Base-by-base conservation (phyloP, 352 stramenopile genomes). In the Globisporangium nodosum region DNA sequence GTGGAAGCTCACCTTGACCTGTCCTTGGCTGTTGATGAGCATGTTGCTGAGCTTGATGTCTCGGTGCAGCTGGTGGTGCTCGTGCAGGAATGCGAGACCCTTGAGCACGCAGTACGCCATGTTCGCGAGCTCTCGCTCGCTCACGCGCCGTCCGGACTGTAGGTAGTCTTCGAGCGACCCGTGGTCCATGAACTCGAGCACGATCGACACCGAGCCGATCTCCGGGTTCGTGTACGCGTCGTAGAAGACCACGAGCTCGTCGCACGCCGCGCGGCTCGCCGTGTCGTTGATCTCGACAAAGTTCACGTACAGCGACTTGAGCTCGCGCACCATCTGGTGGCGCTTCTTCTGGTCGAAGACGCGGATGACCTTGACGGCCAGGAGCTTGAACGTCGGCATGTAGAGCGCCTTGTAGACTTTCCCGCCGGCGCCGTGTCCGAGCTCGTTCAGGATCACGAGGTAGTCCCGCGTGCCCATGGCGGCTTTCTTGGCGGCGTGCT, bases 31-130 rank as follows among this genome's bases (percentile, higher is more conserved):
- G 65, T 96, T 97, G 43, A 98, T 83, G 11, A 98, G 81, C 69
- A 98, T 91, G 71, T 98, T 98, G 60, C 86, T 96, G 20, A 95
- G 87, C 60, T 98, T 98, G 63, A 98, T 96, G 42, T 98, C 94
- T 43, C 94, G 84, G 63, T 98, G 94, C 6, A 98, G 61, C 39
- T 97, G 88, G 45, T 94, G 83, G 53, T 91, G 76, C 33, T 88
- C 74, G 58, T 98, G 91, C 37, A 98, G 58, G 59, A 96, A 98
- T 0, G 70, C 70, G 2, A 98, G 69, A 0, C 90, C 92, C 53
- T 87, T 79, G 4, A 97, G 69, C 5, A 77, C 86, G 37, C 89
- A 87, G 4, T 67, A 70, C 7, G 85, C 80, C 42, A 98, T 80
- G 33, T 80, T 87, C 0, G 89, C 88, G 15, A 98, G 73, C 50